A percentile compares a stretch with the other conserved stretches of the same genome.
Evolutionary conservation across 768 basidiomycete species (phyloP).

Genomic region (Phanerochaete carnosa): DNA sequence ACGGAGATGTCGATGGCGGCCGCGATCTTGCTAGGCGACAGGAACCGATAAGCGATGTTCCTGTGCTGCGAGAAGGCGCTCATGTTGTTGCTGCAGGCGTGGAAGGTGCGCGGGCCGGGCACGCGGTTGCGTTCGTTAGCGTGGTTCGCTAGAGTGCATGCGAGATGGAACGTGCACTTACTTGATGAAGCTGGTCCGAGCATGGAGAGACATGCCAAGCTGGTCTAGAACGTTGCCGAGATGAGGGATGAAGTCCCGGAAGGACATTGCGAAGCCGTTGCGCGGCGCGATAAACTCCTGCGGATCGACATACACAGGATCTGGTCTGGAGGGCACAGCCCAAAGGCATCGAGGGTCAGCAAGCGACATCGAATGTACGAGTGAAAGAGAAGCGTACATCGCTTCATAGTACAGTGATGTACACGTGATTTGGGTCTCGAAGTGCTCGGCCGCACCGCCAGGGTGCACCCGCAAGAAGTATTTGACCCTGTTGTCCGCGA

Average conservation of each 20-base stretch:
- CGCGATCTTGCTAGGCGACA: conserved; percentile 74
- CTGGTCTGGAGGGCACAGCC: conserved; percentile 51
- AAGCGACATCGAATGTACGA: background rate
- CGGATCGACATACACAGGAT: conserved; percentile 73
- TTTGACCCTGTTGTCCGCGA: conserved; percentile 65
- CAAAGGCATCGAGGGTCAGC: background rate
- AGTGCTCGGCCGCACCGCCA: conserved; percentile 84
- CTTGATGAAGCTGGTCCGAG: conserved; percentile 82
- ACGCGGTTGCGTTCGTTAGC: background rate
- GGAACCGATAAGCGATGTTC: conserved; percentile 89
- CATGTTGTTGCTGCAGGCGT: conserved; percentile 61
- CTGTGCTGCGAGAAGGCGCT: conserved; percentile 71
- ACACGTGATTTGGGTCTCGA: conserved; percentile 75
- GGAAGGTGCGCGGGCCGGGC: background rate
- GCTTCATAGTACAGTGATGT: conserved; percentile 87
- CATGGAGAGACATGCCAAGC: conserved; percentile 79
- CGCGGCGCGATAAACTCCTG: conserved; percentile 75
- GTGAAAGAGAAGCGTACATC: conserved; percentile 44
- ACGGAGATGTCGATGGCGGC: conserved; percentile 86
- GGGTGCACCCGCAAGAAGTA: conserved; percentile 83
- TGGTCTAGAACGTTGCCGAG: conserved; percentile 80
- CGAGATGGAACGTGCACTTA: conserved; percentile 32
- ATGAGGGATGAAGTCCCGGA: conserved; percentile 77
- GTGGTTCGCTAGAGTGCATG: background rate
- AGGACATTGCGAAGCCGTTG: conserved; percentile 84